Base-by-base conservation (phyloP, 192 early-diverging fungal species). In the Pilobolus umbonatus region DNA sequence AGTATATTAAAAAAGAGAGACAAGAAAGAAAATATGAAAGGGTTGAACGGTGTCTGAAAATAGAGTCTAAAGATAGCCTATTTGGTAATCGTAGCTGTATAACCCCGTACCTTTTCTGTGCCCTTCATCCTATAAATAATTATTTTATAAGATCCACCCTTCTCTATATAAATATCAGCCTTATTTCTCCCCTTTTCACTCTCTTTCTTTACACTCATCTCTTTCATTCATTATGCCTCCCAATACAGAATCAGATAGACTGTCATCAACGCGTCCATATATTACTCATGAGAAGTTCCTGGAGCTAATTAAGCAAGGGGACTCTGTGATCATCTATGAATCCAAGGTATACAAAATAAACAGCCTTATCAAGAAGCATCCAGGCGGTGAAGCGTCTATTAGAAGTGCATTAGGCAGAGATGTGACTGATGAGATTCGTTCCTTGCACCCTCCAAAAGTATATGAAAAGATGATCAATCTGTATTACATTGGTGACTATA, bases 331-430 rank as follows among this genome's bases (percentile, higher is more conserved):
- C 59, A 83, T 98, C 26, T 88, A 89, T 58, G 79, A 87, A 35
- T 77, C 82, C 55, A 90, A 92, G 68, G 93, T 95, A 55, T 95
- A 93, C 82, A 88, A 91, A 70, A 78, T 95, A 17, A 82, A 92
- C 80, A 71, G 74, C 29, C 88, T 87, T 73, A 74, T 88, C 62
- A 81, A 85, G 65, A 80, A 79, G 59, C 96, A 98, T 63, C 96
- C 96, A 0, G 96, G 96, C 46, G 96, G 96, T 26, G 85, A 86
- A 38, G 76, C 94, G n/a, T 91, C 89, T 49, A 83, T 98, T 38
- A 69, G 77, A 69, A 89, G 96, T 73, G 84, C 90, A 78, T 77
- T 87, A 29, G 95, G 94, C 65, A 82, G 78, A 61, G 94, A 98
- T 67, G 90, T 92, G 15, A 95, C 96, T 0, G 93, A 94, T 72